Percentiles rank a stretch among this genome's conserved stretches.
These are phyloP conservation scores for Hanseniaspora osmophila DNA, from an alignment of 805 yeast genomes.

Conservation along the genomic window DNA sequence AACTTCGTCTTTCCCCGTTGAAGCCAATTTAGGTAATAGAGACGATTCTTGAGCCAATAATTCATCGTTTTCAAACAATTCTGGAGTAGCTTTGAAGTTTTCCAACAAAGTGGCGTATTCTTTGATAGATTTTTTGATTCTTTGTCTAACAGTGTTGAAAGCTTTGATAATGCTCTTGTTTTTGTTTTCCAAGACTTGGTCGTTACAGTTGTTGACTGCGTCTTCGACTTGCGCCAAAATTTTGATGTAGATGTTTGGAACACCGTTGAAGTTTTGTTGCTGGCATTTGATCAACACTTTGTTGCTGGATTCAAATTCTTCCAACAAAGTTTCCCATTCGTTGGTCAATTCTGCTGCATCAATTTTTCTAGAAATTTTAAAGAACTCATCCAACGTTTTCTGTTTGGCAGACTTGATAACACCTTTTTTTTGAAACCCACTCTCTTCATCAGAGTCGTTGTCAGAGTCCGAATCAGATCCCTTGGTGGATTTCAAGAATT, in stretches of 20 bases:
- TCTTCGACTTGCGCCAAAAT: conserved; percentile 62
- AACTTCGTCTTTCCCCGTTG: too few species aligned
- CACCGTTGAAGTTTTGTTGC: conserved; percentile 56
- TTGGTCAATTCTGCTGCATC: conserved; percentile 53
- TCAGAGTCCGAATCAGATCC: conserved; percentile 27
- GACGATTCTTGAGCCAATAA: conserved; percentile 14
- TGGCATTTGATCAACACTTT: conserved; percentile 51
- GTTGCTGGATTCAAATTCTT: conserved; percentile 66
- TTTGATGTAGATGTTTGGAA: conserved; percentile 59
- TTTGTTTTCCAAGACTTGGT: conserved; percentile 46
- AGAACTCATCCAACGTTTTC: conserved; percentile 79
- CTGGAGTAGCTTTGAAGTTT: conserved; percentile 55
- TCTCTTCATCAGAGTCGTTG: conserved; percentile 31
- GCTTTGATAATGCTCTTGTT: conserved; percentile 80
- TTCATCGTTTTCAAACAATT: conserved; percentile 40
- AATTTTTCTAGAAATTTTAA: conserved; percentile 46
- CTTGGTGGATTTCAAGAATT: conserved; percentile 22
- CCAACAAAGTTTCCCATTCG: conserved; percentile 66
- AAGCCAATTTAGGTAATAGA: too few species aligned
- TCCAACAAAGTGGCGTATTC: conserved; percentile 51
- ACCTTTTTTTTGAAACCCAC: conserved; percentile 53
- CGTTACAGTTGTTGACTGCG: conserved; percentile 38
- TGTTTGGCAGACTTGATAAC: conserved; percentile 90
- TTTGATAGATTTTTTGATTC: conserved; percentile 65
- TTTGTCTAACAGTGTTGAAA: conserved; percentile 74